Base-by-base conservation (phyloP, 768 basidiomycete species). In the Boletus edulis region DNA sequence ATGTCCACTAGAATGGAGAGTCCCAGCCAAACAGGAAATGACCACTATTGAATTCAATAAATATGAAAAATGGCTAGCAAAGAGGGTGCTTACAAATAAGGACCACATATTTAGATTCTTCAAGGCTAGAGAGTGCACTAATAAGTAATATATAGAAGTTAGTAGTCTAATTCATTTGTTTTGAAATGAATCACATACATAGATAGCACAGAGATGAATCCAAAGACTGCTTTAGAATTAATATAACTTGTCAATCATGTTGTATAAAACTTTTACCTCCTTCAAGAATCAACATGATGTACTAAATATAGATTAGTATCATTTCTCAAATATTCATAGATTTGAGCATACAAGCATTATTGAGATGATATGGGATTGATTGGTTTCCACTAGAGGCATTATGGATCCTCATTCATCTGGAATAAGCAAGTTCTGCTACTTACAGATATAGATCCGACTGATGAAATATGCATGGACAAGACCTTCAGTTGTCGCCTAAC, bases 391-490 rank as follows among this genome's bases (percentile, higher is more conserved):
- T 67, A 20, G 11, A 42, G 13, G 4, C 7, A 17, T 40, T 27
- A 13, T 52, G n/a, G 35, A 12, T 12, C 1, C 1, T 14, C 12
- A 11, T 38, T 20, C 8, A 42, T 18, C 6, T 6, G 3, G 2
- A 17, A 42, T 13, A 15, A 40, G 34, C 3, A 39, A 48, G 12
- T 1, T 3, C 1, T 24, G 6, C 12, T 5, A 49, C 67, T 59
- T n/a, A 69, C 67, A 55, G 7, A 65, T 45, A 15, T 65, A 61
- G 37, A 68, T 59, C 4, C 62, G 60, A 49, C 52, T 62, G 10
- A 62, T 57, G 15, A 68, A 69, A 32, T 52, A 58, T 34, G 44
- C 56, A 49, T 68, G 67, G 14, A 69, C 60, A 52, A 68, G 54
- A 49, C 57, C 64, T 22, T 35, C 62, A 46, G 65, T 62, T 6